These are phyloP conservation scores for Heliocybe sulcata DNA, from an alignment of 1,284 basidiomycete genomes.

Conservation along the genomic window DNA sequence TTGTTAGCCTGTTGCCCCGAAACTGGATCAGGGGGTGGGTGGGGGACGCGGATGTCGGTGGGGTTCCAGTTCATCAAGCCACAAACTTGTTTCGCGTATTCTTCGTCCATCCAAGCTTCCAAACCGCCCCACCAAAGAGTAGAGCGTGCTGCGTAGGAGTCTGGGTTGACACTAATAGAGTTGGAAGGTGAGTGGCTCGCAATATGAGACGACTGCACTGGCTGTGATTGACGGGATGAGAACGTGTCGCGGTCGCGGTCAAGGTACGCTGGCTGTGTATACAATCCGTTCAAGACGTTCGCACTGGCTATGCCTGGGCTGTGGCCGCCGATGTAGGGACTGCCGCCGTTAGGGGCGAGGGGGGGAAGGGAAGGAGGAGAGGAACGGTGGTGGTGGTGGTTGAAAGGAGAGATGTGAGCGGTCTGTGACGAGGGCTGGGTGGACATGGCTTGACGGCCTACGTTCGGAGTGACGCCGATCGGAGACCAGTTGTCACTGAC, in stretches of 20 bases:
- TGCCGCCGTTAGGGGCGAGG: constrained; percentile 11
- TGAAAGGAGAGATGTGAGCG: constrained; percentile 21
- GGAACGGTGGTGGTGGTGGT: constrained; percentile 22
- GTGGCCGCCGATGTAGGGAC: constrained; percentile 9
- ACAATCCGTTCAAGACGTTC: constrained; percentile 1
- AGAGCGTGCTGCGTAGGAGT: constrained; percentile 26
- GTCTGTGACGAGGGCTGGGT: constrained; percentile 7
- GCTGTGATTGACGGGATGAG: constrained; percentile 5
- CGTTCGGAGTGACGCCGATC: neutral
- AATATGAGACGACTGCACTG: neutral
- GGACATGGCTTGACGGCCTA: neutral
- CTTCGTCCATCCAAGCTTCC: constrained; percentile 90
- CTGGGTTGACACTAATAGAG: neutral
- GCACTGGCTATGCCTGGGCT: neutral
- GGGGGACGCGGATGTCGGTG: constrained; percentile 63
- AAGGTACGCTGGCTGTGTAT: constrained; percentile 6
- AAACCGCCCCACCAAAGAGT: constrained; percentile 79
- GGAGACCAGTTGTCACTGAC: neutral
- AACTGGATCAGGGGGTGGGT: constrained; percentile 47
- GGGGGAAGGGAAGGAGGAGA: constrained; percentile 11
- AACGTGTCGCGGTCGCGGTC: constrained; percentile 31
- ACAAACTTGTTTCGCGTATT: constrained; percentile 80
- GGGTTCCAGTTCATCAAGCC: constrained; percentile 74
- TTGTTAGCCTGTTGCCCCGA: constrained; percentile 67
- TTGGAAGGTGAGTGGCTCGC: neutral